Conservation (phyloP, 768 basidiomycete species). For the Mycena rosella region DNA sequence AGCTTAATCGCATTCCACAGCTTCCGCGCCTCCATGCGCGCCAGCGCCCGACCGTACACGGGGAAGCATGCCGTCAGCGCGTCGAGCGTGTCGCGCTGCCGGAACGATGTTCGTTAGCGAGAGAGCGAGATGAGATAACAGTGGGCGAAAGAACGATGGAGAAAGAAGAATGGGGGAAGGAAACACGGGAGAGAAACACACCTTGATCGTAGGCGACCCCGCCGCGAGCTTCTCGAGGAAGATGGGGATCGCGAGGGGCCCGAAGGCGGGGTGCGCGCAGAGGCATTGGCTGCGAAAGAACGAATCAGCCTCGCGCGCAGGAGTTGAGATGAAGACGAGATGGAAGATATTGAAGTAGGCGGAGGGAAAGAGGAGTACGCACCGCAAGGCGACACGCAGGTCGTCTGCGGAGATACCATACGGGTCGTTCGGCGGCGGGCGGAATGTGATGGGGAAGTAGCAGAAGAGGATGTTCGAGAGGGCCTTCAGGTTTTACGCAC, state of each 20-base stretch:
- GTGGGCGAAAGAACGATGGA: no score
- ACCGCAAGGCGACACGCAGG: slow-evolving; percentile 81
- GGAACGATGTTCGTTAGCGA: no score
- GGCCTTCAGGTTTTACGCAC: slow-evolving; percentile 59
- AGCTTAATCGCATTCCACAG: slow-evolving; percentile 94
- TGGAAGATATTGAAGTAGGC: no score
- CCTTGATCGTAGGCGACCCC: slow-evolving; percentile 87
- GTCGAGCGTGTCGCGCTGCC: slow-evolving; percentile 88
- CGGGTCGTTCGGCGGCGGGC: slow-evolving; percentile 93
- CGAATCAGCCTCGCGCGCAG: slow-evolving; percentile 1
- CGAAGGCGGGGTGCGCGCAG: slow-evolving; percentile 84
- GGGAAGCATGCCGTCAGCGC: slow-evolving; percentile 85
- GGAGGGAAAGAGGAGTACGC: slow-evolving; percentile 21
- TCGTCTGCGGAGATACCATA: slow-evolving; percentile 93
- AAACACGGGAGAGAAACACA: slow-evolving; percentile 45
- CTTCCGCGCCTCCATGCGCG: slow-evolving; percentile 73
- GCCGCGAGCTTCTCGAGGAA: slow-evolving; percentile 93
- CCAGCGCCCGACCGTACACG: slow-evolving; percentile 79
- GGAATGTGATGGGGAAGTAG: slow-evolving; percentile 98
- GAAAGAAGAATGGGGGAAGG: no score
- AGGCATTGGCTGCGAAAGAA: slow-evolving; percentile 69
- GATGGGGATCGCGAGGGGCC: slow-evolving; percentile 85
- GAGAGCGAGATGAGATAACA: no score
- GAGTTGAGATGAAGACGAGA: no score
- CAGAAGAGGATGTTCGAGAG: slow-evolving; percentile 97